Evolutionary conservation across 768 basidiomycete genomes (phyloP).

Genomic region (Favolaschia claudopus): DNA sequence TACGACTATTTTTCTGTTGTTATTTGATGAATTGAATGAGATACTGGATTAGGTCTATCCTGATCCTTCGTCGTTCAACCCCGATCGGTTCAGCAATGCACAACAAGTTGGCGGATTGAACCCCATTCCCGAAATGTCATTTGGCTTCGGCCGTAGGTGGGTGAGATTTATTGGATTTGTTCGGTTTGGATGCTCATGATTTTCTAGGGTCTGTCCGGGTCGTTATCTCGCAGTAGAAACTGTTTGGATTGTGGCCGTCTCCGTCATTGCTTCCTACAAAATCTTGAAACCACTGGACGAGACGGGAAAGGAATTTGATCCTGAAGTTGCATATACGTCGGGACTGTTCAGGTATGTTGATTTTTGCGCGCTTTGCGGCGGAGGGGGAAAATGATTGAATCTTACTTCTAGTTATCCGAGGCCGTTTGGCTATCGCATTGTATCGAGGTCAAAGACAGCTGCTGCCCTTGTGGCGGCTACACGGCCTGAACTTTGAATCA

Average conservation of each 20-base stretch:
- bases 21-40: neutral
- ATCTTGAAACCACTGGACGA: conserved; percentile 47
- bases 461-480: too few species aligned
- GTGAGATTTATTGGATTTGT: too few species aligned
- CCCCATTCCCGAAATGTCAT: conserved; percentile 19
- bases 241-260: conserved; percentile 56
- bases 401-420: conserved; percentile 14
- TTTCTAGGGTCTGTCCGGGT: conserved; percentile 57
- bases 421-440: conserved; percentile 9
- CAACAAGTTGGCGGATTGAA: conserved; percentile 19
- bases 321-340: conserved; percentile 45
- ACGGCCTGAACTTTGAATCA: too few species aligned
- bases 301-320: conserved; percentile 39
- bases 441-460: neutral
- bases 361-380: neutral
- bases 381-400: too few species aligned
- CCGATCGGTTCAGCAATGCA: conserved; percentile 49
- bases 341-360: conserved; percentile 52
- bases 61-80: conserved; percentile 56
- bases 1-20: too few species aligned
- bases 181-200: conserved; percentile 36
- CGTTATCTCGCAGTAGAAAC: conserved; percentile 52
- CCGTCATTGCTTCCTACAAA: conserved; percentile 50
- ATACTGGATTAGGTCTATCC: conserved; percentile 39
- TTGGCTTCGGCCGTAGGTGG: conserved; percentile 24